A percentile compares a stretch with the other conserved stretches of the same genome.
phyloP scores from a whole-genome alignment of 306 rosid genomes.

The Ormosia emarginata region DNA sequence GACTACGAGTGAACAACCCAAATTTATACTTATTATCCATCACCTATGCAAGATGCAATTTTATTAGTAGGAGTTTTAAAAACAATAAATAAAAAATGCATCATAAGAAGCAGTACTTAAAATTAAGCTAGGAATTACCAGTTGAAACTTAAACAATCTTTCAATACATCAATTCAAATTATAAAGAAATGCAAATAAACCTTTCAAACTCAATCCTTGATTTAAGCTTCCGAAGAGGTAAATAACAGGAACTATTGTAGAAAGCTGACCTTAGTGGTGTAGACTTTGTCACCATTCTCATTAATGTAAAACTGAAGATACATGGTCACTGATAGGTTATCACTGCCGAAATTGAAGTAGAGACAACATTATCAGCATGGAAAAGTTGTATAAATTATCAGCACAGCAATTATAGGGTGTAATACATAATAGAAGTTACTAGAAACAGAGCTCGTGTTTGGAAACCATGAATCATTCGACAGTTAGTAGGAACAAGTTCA shows the following conservation, averaged over 20 bases:
- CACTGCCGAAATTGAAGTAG: slow-evolving; percentile 12
- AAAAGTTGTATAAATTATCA: neutral
- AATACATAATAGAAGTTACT: no score
- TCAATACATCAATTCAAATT: neutral
- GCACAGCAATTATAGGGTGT: neutral
- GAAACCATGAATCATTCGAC: no score
- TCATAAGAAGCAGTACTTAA: neutral
- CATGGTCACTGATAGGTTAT: slow-evolving; percentile 36
- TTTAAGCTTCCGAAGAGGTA: neutral
- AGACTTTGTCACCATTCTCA: slow-evolving; percentile 80
- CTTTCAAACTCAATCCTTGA: neutral
- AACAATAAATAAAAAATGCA: neutral
- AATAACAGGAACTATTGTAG: neutral
- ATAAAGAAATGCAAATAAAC: neutral
- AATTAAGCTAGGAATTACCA: neutral
- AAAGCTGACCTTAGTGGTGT: slow-evolving; percentile 65
- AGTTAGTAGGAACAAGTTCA: no score
- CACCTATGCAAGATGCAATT: neutral
- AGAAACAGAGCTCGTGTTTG: no score
- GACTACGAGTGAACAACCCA: neutral
- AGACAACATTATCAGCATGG: neutral
- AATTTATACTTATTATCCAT: neutral
- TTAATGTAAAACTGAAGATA: slow-evolving; percentile 83
- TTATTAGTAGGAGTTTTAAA: neutral
- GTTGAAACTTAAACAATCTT: neutral